Base-by-base conservation (phyloP, 768 basidiomycete species). In the Boletus coccyginus region DNA sequence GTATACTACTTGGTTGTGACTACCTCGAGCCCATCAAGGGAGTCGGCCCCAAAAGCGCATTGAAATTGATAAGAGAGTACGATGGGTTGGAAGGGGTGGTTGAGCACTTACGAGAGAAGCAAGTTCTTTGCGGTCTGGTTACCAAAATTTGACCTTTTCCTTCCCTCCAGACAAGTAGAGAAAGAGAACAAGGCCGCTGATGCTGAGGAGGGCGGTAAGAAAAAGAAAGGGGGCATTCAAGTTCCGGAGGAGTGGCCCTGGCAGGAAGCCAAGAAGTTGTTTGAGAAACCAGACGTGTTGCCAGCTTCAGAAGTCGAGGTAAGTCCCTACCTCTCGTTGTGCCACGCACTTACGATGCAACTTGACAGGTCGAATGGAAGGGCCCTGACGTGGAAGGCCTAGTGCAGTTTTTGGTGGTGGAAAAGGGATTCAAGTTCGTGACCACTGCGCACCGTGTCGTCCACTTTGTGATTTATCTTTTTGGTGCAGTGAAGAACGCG, bases 11-110 rank as follows among this genome's bases (percentile, higher is more conserved):
- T 39, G 97, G 97, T 6, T 99, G 97, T 57, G 97, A 99, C 68
- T 99, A 99, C 73, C 86, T 99, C 55, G 97, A 99, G 70, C 97
- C 97, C n/a, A 94, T 97, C 69, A 95, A 87, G 72, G 97, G 97
- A 3, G 77, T 99, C 42, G 97, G 97, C 29, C 95, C 97, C 14
- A 97, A 98, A 70, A 93, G 87, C 14, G 97, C 96, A 4, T 77
- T 97, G 49, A 99, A 98, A 73, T 82, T 98, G 33, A 80, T 98
- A 43, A 79, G 90, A 59, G 96, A 99, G 66, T 76, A 91, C 56
- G 86, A 86, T 10, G 78, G 79, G 11, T 79, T 99, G 19, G 82
- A 78, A 43, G 80, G 77, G 3, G 87, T 97, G 38, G 75, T 97
- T 36, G 82, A 86, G 55, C 86, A 92, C 65, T 76, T 97, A 10